Evolutionary conservation across 176 grass and related monocot genomes (phyloP).

Genomic region (Pharus latifolius): DNA sequence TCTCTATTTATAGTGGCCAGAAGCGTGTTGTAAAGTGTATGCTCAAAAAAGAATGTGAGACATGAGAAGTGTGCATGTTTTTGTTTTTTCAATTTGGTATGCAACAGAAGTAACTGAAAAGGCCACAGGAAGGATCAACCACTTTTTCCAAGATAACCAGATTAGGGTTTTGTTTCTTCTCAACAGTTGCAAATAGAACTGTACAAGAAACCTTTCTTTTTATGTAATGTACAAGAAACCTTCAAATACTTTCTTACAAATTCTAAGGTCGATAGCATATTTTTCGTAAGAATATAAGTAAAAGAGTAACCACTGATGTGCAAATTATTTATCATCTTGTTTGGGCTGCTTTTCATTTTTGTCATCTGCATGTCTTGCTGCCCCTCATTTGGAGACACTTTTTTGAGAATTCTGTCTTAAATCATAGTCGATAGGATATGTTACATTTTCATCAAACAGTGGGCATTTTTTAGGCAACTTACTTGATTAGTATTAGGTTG

Average conservation of each 20-base stretch:
- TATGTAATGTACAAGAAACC: too few relatives aligned
- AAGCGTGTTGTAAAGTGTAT: conserved; percentile 2
- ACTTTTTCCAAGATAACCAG: conserved; percentile 11
- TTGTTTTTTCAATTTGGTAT: conserved; percentile 20
- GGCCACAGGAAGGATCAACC: conserved; percentile 4
- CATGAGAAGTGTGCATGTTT: conserved; percentile 10
- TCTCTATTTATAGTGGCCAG: conserved; percentile 46
- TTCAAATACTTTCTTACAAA: conserved; percentile 2
- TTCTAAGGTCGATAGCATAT: neutral
- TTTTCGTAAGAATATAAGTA: neutral
- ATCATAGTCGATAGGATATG: too few relatives aligned
- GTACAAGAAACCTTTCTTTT: neutral
- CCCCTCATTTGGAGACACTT: too few relatives aligned
- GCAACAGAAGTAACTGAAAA: conserved; percentile 22
- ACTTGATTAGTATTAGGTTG: conserved; percentile 1
- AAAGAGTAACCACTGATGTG: neutral
- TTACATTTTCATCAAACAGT: conserved; percentile 9
- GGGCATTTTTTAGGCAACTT: neutral
- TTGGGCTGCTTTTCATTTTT: neutral
- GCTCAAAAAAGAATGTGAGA: conserved; percentile 13
- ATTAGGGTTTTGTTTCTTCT: conserved; percentile 18
- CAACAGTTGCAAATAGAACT: conserved; percentile 7
- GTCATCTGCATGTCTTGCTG: neutral
- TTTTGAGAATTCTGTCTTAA: too few relatives aligned
- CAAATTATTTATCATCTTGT: neutral